phyloP scores from a whole-genome alignment of 1,284 basidiomycete species.

The Blastosporella zonata region DNA sequence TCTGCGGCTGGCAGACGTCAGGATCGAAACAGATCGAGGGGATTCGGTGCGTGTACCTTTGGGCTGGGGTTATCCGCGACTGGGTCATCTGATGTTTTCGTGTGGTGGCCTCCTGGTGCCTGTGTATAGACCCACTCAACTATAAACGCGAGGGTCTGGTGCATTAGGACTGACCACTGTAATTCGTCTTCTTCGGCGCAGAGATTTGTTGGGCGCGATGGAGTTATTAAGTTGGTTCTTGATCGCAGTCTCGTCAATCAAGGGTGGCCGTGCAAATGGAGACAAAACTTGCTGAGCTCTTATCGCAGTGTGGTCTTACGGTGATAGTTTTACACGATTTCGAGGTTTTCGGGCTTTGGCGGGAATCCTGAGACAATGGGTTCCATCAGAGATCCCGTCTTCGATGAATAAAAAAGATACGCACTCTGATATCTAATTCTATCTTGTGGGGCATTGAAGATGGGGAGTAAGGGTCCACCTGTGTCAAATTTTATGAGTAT shows the following conservation, averaged over 20 bases:
- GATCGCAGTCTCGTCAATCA: background rate
- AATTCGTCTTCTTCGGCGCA: constrained; percentile 8
- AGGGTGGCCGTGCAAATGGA: background rate
- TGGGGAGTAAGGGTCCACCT: constrained; percentile 3
- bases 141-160: background rate
- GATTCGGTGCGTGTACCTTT: background rate
- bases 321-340: background rate
- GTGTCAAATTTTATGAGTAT: background rate
- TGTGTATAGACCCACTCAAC: background rate
- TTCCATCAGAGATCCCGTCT: background rate
- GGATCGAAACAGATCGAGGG: too few species aligned
- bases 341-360: background rate
- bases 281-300: background rate
- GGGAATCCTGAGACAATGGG: background rate
- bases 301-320: background rate
- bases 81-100: background rate
- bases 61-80: background rate
- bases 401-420: background rate
- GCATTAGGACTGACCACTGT: background rate
- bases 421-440: background rate
- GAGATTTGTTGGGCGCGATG: background rate
- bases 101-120: background rate
- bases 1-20: background rate
- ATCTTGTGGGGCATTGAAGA: constrained; percentile 6
- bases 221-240: constrained; percentile 10